A percentile compares a stretch with the other conserved stretches of the same genome.
phyloP scores from a whole-genome alignment of 192 early-diverging fungal species.

The Linnemannia elongata region DNA sequence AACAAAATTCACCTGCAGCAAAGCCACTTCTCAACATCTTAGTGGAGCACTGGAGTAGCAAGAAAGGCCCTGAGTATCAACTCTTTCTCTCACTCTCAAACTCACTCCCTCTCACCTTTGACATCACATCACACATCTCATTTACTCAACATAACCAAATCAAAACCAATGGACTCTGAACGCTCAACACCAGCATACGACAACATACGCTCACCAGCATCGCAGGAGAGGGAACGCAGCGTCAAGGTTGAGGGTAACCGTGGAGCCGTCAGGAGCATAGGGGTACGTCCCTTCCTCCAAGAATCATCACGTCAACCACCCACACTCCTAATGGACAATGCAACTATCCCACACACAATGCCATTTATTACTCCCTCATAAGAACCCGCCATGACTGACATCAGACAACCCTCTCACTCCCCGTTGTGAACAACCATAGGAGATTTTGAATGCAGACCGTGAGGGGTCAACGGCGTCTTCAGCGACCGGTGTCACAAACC shows the following conservation, averaged over 20 bases:
- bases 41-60: not conserved
- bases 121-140: not conserved
- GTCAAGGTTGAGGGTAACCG: slow-evolving; percentile 36
- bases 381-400: not conserved
- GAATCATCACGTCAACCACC: not conserved
- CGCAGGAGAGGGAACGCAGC: slow-evolving; percentile 40
- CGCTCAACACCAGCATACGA: slow-evolving; percentile 46
- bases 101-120: not conserved
- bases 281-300: slow-evolving; percentile 11
- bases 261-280: slow-evolving; percentile 38
- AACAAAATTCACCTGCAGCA: slow-evolving; percentile 10
- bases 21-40: slow-evolving; percentile 1
- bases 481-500: slow-evolving; percentile 24
- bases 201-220: slow-evolving; percentile 32
- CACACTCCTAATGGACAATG: not conserved
- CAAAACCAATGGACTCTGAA: slow-evolving; percentile 40
- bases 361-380: too few species aligned
- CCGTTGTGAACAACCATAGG: slow-evolving; percentile 10
- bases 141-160: not conserved
- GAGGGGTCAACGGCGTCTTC: slow-evolving; percentile 47
- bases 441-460: slow-evolving; percentile 43
- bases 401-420: not conserved
- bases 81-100: not conserved
- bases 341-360: not conserved
- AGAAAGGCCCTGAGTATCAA: not conserved